Evolutionary conservation across 2,329 filamentous ascomycete species (phyloP), one percentile per base, ranked within the genome.

Genomic region (Cryoendolithus antarcticus): DNA sequence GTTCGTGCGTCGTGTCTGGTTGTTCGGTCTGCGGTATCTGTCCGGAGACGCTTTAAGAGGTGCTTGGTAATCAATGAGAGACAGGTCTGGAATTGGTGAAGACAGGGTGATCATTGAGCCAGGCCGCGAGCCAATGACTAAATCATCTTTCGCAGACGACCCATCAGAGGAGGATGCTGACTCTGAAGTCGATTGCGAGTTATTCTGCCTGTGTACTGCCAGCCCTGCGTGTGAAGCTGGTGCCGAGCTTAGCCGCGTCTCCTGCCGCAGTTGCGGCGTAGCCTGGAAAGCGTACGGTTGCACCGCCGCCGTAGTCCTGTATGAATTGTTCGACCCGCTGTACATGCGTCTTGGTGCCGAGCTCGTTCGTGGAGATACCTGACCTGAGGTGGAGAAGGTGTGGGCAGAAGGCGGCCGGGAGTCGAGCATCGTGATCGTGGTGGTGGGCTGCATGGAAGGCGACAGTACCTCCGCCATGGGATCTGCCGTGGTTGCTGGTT

Each of bases 1-100:
- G 48, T 77, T 75, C 10, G 65, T 62, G 44, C 74, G 54, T 10
- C 38, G 34, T 29, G 38, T 31, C 9, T 21, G 19, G 19, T 6
- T 6, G 6, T 21, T 21, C 19, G 29, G 30, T 43, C 86, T 80
- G 51, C 86, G 75, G 58, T 95, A 95, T 43, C 89, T 77, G 58
- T 94, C 86, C 1, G 85, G 84, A 1, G 82, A 77, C 13, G 78
- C 68, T 53, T 86, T 86, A 34, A 67, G 62, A 13, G 75, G 67
- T 3, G 71, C 67, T 32, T 78, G 71, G 38, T 71, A 66, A n/a
- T 64, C 48, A 21, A 65, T 60, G 63, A 80, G 54, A 49, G 70
- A 62, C 58, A 77, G 47, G 62, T 72, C 72, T 35, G 75, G 70
- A 19, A 69, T 60, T 35, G 62, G 61, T 32, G 66, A 62, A 32